Evolutionary conservation across 2,329 filamentous ascomycete species (phyloP), one percentile per base, ranked within the genome.

Genomic region (Zopfia rhizophila): DNA sequence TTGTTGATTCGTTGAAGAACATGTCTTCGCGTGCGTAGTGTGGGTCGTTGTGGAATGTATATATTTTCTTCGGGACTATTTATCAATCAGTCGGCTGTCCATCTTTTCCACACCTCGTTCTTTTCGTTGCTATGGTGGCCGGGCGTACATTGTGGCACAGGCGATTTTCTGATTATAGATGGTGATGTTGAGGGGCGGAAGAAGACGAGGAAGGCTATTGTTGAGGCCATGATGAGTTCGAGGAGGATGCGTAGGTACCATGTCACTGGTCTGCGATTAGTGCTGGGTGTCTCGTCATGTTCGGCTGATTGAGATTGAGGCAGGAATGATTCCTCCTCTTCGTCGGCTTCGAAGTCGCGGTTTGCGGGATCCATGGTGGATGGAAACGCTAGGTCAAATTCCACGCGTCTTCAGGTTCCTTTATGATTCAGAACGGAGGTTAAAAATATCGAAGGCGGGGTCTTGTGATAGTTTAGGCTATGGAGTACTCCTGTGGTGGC

Each of bases 1-100:
- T 62, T 2, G 41, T 43, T 3, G 48, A 43, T 37, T 58, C 50
- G 45, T 60, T 62, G 25, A 56, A 45, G 48, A 62, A 62, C 58
- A 62, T 62, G 30, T 48, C 49, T 25, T 62, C 53, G 7, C 44
- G 50, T 3, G 49, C 45, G 44, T 58, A 62, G 16, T 45, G 37
- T 1, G 52, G 48, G 33, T 62, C 55, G 27, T 45, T 55, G 28
- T 42, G 45, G 38, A 62, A 62, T 7, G 50, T 60, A 38, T 55
- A 57, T 4, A 60, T 53, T 37, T 62, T 62, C 18, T 51, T 48
- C 7, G 56, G 56, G 17, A 60, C 56, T 58, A 29, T 11, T 8
- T 4, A 3, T 23, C 8, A 7, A n/a, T n/a, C n/a, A n/a, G n/a
- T n/a, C n/a, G n/a, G n/a, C n/a, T n/a, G n/a, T n/a, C n/a, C n/a